These are phyloP conservation scores for Cutaneotrichosporon cavernicola DNA, from an alignment of 1,284 basidiomycete genomes.

Conservation along the genomic window DNA sequence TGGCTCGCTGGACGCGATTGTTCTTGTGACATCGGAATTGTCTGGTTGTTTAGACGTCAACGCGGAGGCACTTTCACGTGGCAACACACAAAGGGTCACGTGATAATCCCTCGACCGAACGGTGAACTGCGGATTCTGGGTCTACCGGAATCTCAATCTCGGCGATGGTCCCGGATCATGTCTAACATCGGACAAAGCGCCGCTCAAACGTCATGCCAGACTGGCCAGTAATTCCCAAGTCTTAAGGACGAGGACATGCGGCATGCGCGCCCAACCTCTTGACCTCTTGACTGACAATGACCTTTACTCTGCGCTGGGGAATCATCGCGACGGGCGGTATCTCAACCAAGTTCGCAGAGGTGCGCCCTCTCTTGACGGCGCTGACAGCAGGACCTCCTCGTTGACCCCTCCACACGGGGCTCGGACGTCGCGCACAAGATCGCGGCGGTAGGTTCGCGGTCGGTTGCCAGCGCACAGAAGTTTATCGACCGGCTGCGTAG, in stretches of 20 bases:
- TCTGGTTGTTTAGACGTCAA: background rate
- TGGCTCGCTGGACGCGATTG: background rate
- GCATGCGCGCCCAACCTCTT: background rate
- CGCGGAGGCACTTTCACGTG: constrained; percentile 1
- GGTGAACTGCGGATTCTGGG: no score
- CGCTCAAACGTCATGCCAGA: background rate
- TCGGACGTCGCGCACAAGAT: constrained; percentile 74
- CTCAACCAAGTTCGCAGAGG: constrained; percentile 42
- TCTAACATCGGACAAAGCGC: background rate
- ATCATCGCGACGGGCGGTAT: constrained; percentile 54
- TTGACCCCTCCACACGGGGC: constrained; percentile 55
- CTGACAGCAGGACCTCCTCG: constrained; percentile 38
- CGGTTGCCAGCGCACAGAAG: constrained; percentile 64
- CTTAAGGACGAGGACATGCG: background rate
- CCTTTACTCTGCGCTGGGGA: constrained; percentile 48
- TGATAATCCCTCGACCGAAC: no score
- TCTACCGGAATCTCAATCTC: background rate
- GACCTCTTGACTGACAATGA: constrained; percentile 10
- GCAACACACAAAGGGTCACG: background rate
- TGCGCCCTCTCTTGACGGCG: constrained; percentile 18
- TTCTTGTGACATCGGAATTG: background rate
- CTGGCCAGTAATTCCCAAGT: background rate
- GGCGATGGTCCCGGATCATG: background rate
- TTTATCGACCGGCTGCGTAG: constrained; percentile 62
- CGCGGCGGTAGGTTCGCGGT: constrained; percentile 75